Conservation (phyloP, 2,329 filamentous ascomycete genomes). For the Elsinoe perseae region DNA sequence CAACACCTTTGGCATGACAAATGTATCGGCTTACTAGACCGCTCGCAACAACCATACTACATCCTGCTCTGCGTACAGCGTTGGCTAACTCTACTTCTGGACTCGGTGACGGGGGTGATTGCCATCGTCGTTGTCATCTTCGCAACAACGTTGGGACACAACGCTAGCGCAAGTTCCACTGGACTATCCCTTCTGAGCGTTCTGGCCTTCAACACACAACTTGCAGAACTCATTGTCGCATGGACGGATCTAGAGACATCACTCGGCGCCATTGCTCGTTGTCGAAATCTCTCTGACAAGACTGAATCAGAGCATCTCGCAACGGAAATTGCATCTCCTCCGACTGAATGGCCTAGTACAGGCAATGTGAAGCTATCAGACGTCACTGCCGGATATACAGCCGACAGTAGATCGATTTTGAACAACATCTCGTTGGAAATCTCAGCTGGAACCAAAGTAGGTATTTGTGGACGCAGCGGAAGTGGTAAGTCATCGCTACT, state of each 20-base stretch:
- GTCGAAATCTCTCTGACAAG: slow-evolving; percentile 45
- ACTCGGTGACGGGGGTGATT: too few species aligned
- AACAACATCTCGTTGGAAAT: slow-evolving; percentile 40
- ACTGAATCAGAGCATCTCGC: slow-evolving; percentile 33
- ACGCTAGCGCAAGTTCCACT: slow-evolving; percentile 40
- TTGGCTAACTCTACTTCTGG: too few species aligned
- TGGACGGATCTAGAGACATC: slow-evolving; percentile 53
- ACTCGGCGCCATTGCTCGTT: slow-evolving; percentile 49
- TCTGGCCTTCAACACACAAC: too few species aligned
- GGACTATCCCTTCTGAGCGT: slow-evolving; percentile 45
- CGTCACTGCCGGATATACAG: neutral
- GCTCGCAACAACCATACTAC: too few species aligned
- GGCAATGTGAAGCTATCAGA: neutral
- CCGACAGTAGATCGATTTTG: neutral
- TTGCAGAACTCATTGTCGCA: too few species aligned
- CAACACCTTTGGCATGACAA: too few species aligned
- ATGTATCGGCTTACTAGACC: too few species aligned
- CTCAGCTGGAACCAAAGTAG: slow-evolving; percentile 40
- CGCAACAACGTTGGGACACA: too few species aligned
- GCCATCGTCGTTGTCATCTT: too few species aligned
- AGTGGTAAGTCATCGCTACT: too few species aligned
- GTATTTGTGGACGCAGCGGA: slow-evolving; percentile 48
- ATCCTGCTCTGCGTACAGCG: too few species aligned
- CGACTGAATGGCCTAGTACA: neutral
- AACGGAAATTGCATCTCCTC: neutral